Evolutionary conservation across 169 alveolate species (phyloP), one percentile per base, ranked within the genome.

Genomic region (Plasmodium cynomolgi): DNA sequence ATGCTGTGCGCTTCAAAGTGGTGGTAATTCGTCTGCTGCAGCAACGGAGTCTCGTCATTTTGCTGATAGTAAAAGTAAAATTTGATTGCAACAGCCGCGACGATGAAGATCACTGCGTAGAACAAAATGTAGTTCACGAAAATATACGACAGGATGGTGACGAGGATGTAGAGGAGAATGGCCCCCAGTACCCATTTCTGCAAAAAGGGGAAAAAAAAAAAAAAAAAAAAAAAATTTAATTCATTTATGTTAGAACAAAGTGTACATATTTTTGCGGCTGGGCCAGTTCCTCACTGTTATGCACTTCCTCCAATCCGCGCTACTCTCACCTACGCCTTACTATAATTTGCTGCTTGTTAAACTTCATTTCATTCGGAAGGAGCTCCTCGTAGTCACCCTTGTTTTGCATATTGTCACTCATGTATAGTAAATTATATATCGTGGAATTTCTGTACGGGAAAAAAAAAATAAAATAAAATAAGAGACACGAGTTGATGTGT

Each of bases 401-500:
- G 90, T 68, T 90, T 68, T 90, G 90, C 94, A 90, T 90, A 80
- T 68, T 90, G 71, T 90, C 94, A 56, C 94, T 90, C 58, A 80
- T 90, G 23, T 90, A 20, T 62, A 90, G 71, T 50, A 88, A 29
- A 88, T 88, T 88, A 62, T 88, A 68, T 58, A 88, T 80, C 41
- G 88, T 86, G 41, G 84, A 77, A 39, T 58, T 56, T 75, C 93
- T 86, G 41, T 68, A 23, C n/a, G n/a, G 20, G 41, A 68, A 23
- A 20, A 56, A 77, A 71, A 9, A 13, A 34, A 80, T 44, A 50
- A 13, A 34, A 80, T 44, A 50, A 41, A 41, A 41, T 8, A 41
- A 41, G 54, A 41, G 54, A 41, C 50, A 41, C 54, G 15, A 41
- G 54, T 41, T 41, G 54, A 41, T 41, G 15, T 1, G 54, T 41